These are phyloP conservation scores for Cystobasidium slooffiae DNA, from an alignment of 1,284 basidiomycete genomes.

Conservation along the genomic window DNA sequence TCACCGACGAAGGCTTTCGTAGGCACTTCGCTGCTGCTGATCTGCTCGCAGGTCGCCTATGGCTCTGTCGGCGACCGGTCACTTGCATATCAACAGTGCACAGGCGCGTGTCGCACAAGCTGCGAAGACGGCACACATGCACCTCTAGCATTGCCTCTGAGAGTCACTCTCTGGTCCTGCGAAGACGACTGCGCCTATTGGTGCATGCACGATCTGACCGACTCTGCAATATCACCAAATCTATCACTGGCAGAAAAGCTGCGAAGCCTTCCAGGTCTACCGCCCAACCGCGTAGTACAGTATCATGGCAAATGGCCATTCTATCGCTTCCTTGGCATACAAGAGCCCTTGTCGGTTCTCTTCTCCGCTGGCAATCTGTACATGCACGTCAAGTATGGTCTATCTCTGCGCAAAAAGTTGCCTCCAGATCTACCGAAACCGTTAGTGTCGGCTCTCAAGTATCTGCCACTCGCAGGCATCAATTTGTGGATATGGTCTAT, in stretches of 20 bases:
- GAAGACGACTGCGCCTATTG: constrained; percentile 82
- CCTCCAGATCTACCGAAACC: constrained; percentile 51
- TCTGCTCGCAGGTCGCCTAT: neutral
- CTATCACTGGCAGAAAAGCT: constrained; percentile 3
- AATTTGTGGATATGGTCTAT: constrained; percentile 93
- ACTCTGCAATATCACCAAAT: constrained; percentile 61
- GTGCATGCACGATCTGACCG: constrained; percentile 84
- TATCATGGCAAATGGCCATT: constrained; percentile 99
- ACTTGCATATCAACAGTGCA: constrained; percentile 64
- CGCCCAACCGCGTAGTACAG: constrained; percentile 60
- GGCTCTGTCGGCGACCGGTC: constrained; percentile 63
- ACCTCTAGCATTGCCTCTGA: constrained; percentile 63
- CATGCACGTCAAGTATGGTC: constrained; percentile 68
- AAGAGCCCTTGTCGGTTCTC: constrained; percentile 89
- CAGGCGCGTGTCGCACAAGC: constrained; percentile 62
- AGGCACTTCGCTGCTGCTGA: neutral
- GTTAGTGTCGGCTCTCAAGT: constrained; percentile 71
- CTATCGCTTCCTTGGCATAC: constrained; percentile 76
- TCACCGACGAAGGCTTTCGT: neutral
- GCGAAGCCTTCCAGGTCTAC: constrained; percentile 50
- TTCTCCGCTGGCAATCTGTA: constrained; percentile 86
- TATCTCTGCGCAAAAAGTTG: constrained; percentile 53
- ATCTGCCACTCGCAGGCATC: constrained; percentile 73
- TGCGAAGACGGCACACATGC: constrained; percentile 50
- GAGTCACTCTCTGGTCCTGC: constrained; percentile 70